Percentiles rank a stretch among this genome's conserved stretches.
Evolutionary conservation across 208 protist species (phyloP).

Genomic region (Trypanosoma theileri): DNA sequence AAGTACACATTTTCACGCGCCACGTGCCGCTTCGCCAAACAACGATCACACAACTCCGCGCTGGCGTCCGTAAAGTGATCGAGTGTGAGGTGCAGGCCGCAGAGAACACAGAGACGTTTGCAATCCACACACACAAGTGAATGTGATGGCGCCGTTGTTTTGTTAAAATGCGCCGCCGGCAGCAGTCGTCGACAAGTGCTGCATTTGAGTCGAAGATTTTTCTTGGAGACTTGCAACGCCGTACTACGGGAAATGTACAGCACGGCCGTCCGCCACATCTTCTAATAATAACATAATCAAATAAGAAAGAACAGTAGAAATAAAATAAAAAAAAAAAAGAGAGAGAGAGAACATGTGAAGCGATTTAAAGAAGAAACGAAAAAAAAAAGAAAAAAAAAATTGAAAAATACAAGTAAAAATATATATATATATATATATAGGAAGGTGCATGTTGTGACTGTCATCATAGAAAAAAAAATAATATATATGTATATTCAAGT

Average conservation of each 20-base stretch:
- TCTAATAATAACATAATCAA: neutral
- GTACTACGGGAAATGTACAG: conserved; percentile 19
- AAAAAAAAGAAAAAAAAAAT: too few relatives aligned
- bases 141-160: conserved; percentile 40
- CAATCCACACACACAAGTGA: conserved; percentile 71
- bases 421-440: too few relatives aligned
- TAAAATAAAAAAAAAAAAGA: neutral
- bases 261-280: conserved; percentile 20
- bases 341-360: neutral
- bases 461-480: too few relatives aligned
- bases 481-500: neutral
- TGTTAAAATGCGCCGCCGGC: conserved; percentile 66
- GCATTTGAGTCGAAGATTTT: conserved; percentile 64
- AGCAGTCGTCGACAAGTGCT: conserved; percentile 61
- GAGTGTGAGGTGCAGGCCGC: conserved; percentile 55
- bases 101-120: conserved; percentile 72
- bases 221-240: conserved; percentile 55
- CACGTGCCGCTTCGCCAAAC: conserved; percentile 70
- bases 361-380: too few relatives aligned
- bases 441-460: too few relatives aligned
- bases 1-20: conserved; percentile 87
- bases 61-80: conserved; percentile 49
- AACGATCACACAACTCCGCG: conserved; percentile 57
- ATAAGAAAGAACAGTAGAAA: conserved; percentile 12
- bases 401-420: too few relatives aligned